Evolutionary conservation across 192 early-diverging fungal genomes (phyloP), one percentile per base, ranked within the genome.

Genomic region (Coemansia sp.): DNA sequence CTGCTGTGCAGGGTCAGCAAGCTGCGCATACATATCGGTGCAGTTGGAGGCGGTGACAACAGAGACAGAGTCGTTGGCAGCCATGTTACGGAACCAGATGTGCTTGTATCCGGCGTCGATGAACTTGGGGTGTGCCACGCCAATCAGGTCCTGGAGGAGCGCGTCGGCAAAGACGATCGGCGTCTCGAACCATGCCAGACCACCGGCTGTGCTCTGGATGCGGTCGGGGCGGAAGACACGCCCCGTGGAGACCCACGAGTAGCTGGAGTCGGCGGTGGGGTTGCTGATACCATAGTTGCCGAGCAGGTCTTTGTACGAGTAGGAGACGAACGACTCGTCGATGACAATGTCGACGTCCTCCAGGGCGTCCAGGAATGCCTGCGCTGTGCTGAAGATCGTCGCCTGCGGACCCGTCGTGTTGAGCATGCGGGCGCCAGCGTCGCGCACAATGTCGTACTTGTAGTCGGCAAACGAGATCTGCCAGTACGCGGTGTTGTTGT

Each of bases 61-160:
- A 37, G 77, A 82, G 63, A 84, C 84, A n/a, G 77, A 6, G 51
- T 88, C 87, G 30, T 63, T 48, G 26, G 76, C 77, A 30, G 86
- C 88, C 67, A 92, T 66, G 53, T 92, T 89, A 68, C 91, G 88
- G 66, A 92, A 74, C 90, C 89, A 92, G 61, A 75, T 79, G 53
- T 86, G 85, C 33, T 63, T 31, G 64, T 84, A 86, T 16, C 71
- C 66, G 55, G 58, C 33, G 58, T 80, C 82, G 31, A 84, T 77
- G 21, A 81, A 84, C 16, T 71, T 68, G 23, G 89, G 86, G 59
- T 90, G 86, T 16, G 84, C 72, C 2, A 85, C 87, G 49, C 86
- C 84, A 56, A 91, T 81, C 6, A 92, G 58, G 65, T 92, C 91
- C 65, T 90, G 86, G 40, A 92, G 81, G 21, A 88, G 72, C 21